Evolutionary conservation across 164 flowering plant species (phyloP).

Genomic region (Litsea cubeba): DNA sequence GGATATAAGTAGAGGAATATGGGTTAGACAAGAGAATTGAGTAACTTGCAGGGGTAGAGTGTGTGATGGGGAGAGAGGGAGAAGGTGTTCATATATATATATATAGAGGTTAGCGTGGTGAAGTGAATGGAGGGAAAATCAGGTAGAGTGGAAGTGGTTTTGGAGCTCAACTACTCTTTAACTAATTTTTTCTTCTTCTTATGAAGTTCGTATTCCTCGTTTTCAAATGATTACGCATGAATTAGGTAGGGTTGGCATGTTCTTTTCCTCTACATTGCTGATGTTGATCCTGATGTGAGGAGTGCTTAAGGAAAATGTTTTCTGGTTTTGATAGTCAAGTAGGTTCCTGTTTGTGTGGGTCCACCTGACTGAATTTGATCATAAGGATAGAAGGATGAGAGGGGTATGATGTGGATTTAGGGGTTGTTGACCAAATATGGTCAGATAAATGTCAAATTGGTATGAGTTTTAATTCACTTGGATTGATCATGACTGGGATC

Average conservation of each 20-base stretch:
- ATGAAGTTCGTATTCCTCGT: background rate
- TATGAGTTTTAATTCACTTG: too few species aligned
- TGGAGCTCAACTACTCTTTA: slow-evolving; percentile 58
- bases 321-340: too few species aligned
- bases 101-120: slow-evolving; percentile 16
- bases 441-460: too few species aligned
- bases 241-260: background rate
- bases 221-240: background rate
- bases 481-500: too few species aligned
- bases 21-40: background rate
- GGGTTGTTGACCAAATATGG: too few species aligned
- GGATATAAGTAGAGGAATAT: background rate
- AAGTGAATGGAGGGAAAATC: slow-evolving; percentile 15
- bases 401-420: too few species aligned
- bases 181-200: slow-evolving; percentile 24
- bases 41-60: background rate
- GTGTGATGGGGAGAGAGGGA: slow-evolving; percentile 10
- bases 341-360: background rate
- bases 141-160: slow-evolving; percentile 24
- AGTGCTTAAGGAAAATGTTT: too few species aligned
- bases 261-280: background rate
- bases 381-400: too few species aligned
- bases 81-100: slow-evolving; percentile 9
- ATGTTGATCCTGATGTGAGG: too few species aligned
- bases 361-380: background rate